These are phyloP conservation scores for Gautieria morchelliformis DNA, from an alignment of 768 basidiomycete genomes.

Conservation along the genomic window DNA sequence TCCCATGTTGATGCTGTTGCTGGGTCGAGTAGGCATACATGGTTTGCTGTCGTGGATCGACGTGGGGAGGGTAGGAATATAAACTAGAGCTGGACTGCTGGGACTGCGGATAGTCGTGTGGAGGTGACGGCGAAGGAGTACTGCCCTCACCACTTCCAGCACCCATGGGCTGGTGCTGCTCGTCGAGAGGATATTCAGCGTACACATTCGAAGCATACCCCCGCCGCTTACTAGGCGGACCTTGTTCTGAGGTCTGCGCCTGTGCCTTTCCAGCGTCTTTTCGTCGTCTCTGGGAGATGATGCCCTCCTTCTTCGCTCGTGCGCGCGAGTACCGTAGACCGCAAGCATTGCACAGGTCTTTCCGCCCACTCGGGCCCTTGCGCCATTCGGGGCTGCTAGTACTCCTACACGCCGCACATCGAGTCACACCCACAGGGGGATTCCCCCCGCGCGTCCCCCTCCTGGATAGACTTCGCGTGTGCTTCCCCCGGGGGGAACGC, in stretches of 20 bases:
- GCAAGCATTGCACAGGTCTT: constrained; percentile 91
- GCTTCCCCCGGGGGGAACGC: constrained; percentile 36
- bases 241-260: neutral
- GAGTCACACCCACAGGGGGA: constrained; percentile 60
- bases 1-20: neutral
- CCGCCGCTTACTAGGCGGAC: neutral
- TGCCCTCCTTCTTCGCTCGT: constrained; percentile 79
- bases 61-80: neutral
- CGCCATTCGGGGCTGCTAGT: constrained; percentile 85
- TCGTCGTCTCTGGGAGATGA: constrained; percentile 4
- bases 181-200: neutral
- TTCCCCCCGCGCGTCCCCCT: constrained; percentile 42
- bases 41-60: neutral
- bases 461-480: neutral
- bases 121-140: neutral
- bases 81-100: neutral
- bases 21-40: neutral
- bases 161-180: neutral
- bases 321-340: constrained; percentile 81
- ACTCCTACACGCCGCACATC: constrained; percentile 73
- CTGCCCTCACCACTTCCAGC: neutral
- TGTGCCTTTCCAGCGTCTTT: neutral
- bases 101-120: neutral
- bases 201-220: neutral
- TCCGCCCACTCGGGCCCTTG: constrained; percentile 84